Evolutionary conservation across 176 grass and related monocot genomes (phyloP), one percentile per base, ranked within the genome.

Genomic region (Oryza rufipogon): DNA sequence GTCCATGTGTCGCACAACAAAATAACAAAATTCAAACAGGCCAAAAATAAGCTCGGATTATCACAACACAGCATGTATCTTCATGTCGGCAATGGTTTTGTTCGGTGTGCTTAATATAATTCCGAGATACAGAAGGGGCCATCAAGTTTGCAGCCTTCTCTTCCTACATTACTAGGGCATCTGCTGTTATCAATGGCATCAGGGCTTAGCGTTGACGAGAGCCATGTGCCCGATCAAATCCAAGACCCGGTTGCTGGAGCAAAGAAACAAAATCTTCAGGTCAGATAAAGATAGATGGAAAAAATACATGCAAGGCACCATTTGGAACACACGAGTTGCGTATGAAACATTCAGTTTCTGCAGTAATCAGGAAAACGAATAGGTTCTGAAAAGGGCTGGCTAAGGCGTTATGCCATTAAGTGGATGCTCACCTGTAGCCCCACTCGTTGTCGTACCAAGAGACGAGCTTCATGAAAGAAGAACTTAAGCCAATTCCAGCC

Each of bases 401-500:
- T 75, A 85, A 64, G 30, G 4, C 25, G 41, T 47, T 20, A 17
- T 25, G 11, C 9, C 0, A 38, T 64, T 19, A 25, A 9, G 48
- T 45, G 17, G 13, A 74, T 12, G 25, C 42, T 89, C 65, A 90
- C 95, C 92, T 94, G 79, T 97, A 94, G 65, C 92, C 95, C 95
- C 95, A 95, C 66, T 97, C 92, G 22, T 97, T 97, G 82, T 95
- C 92, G 16, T 97, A 97, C 92, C 92, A 97, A 56, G 89, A 97
- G 13, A 97, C 88, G 0, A 97, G 76, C 85, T 97, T 97, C 92
- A 97, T 91, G 80, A 95, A 97, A 32, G 87, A 97, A 9, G 86
- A 81, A 49, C 87, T 97, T 26, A 95, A 72, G 19, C 92, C 92
- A 76, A 97, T 94, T 23, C 90, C 92, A 42, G 95, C 88, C 88